A percentile compares a stretch with the other conserved stretches of the same genome.
Evolutionary conservation across 495 filamentous ascomycete genomes (phyloP).

Genomic region (Talaromyces nanjingensis): DNA sequence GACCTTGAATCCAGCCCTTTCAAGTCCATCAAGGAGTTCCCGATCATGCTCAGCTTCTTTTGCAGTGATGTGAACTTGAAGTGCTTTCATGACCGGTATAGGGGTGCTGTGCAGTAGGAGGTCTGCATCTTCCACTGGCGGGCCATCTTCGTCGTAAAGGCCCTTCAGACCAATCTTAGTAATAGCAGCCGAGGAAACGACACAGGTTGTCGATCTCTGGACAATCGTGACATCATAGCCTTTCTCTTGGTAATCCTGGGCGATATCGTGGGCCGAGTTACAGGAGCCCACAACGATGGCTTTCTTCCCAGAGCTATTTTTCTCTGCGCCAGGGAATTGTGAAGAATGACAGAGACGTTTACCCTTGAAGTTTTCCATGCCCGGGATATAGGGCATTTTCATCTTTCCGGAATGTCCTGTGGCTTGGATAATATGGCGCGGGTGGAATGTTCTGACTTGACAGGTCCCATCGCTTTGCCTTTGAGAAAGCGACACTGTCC

Average conservation of each 20-base stretch:
- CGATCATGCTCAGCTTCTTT: constrained; percentile 40
- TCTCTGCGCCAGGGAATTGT: constrained; percentile 54
- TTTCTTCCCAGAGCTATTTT: constrained; percentile 48
- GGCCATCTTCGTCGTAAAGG: constrained; percentile 55
- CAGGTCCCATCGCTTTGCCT: constrained; percentile 37
- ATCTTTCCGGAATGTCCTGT: constrained; percentile 71
- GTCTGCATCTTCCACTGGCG: constrained; percentile 56
- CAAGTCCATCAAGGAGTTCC: constrained; percentile 50
- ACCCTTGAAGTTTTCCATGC: constrained; percentile 50
- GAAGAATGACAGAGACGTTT: constrained; percentile 59
- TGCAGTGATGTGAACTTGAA: constrained; percentile 47
- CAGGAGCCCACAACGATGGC: constrained; percentile 73
- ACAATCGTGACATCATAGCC: constrained; percentile 82
- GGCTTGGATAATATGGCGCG: constrained; percentile 61
- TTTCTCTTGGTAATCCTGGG: constrained; percentile 73
- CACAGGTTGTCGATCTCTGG: constrained; percentile 68
- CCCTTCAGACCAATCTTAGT: constrained; percentile 46
- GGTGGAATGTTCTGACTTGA: constrained; percentile 52
- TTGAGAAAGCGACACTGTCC: constrained; percentile 54
- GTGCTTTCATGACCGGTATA: constrained; percentile 48
- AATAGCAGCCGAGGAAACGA: constrained; percentile 52
- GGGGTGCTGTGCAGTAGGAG: constrained; percentile 51
- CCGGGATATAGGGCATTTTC: constrained; percentile 55
- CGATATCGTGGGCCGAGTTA: constrained; percentile 79
- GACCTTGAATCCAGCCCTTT: constrained; percentile 59